Conservation (phyloP, 208 protist species). For the Trypanosoma vivax region DNA sequence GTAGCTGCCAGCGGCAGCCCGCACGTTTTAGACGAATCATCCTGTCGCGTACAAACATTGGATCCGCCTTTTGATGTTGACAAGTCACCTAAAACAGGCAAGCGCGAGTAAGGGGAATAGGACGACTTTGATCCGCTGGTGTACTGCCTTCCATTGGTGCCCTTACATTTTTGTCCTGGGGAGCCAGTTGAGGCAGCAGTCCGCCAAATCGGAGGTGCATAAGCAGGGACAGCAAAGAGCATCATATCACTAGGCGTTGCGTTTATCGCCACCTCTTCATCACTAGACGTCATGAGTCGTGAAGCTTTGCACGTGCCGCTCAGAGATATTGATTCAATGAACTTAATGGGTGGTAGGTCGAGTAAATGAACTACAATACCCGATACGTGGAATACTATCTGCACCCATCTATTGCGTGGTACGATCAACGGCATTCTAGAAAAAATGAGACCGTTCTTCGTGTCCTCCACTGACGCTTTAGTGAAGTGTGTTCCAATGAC, state of each 20-base stretch:
- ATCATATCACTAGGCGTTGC: constrained; percentile 52
- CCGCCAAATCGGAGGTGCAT: constrained; percentile 68
- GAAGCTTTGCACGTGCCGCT: constrained; percentile 41
- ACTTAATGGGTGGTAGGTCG: constrained; percentile 41
- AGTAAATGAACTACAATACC: constrained; percentile 67
- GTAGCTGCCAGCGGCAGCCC: background rate
- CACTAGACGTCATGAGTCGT: constrained; percentile 40
- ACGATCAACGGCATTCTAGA: constrained; percentile 68
- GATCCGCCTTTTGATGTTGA: background rate
- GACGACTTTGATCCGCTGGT: too few species aligned
- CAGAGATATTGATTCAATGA: constrained; percentile 57
- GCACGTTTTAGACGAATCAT: background rate
- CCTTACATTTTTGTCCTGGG: background rate
- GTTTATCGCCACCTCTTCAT: constrained; percentile 67
- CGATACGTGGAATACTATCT: constrained; percentile 73
- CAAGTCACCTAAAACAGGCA: background rate
- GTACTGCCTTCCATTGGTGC: too few species aligned
- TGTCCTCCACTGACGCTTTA: constrained; percentile 28
- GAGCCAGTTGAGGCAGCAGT: constrained; percentile 16
- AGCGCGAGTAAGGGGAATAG: background rate
- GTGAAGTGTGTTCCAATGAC: constrained; percentile 61
- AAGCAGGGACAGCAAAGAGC: constrained; percentile 78
- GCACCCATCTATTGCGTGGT: constrained; percentile 75
- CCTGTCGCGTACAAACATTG: background rate
- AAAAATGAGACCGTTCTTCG: constrained; percentile 23